Conservation (phyloP, 1,139 yeast species). For the Lodderomyces pseudojiufengensis region DNA sequence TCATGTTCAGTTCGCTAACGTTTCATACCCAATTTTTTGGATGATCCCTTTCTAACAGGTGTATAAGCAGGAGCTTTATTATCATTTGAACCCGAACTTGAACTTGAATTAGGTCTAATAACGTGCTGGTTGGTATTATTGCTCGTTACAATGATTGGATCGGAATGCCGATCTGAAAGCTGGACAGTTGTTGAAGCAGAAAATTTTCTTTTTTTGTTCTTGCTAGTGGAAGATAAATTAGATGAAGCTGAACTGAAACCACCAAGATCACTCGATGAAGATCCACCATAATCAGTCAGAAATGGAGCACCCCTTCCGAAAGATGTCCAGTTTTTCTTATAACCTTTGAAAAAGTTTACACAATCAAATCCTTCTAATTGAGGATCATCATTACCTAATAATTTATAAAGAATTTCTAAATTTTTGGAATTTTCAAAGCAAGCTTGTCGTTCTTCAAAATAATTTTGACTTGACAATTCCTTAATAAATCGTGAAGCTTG, state of each 20-base stretch:
- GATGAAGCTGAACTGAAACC: not conserved
- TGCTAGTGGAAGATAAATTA: not conserved
- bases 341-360: constrained; percentile 54
- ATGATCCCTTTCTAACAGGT: not conserved
- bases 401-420: constrained; percentile 18
- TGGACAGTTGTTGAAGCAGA: not conserved
- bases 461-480: constrained; percentile 7
- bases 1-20: too few relatives aligned
- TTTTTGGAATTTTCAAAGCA: constrained; percentile 17
- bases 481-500: constrained; percentile 31
- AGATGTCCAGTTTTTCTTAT: constrained; percentile 19
- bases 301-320: not conserved
- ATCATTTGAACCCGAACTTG: not conserved
- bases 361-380: constrained; percentile 44
- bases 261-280: too few relatives aligned
- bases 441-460: constrained; percentile 13
- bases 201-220: too few relatives aligned
- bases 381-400: constrained; percentile 12
- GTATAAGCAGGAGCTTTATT: constrained; percentile 6
- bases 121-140: not conserved
- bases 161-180: not conserved
- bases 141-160: not conserved
- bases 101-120: not conserved
- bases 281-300: too few relatives aligned
- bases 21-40: not conserved